Percentiles rank a stretch among this genome's conserved stretches.
Conservation (phyloP, 2,329 filamentous ascomycete genomes). For the Scedosporium minutisporum region DNA sequence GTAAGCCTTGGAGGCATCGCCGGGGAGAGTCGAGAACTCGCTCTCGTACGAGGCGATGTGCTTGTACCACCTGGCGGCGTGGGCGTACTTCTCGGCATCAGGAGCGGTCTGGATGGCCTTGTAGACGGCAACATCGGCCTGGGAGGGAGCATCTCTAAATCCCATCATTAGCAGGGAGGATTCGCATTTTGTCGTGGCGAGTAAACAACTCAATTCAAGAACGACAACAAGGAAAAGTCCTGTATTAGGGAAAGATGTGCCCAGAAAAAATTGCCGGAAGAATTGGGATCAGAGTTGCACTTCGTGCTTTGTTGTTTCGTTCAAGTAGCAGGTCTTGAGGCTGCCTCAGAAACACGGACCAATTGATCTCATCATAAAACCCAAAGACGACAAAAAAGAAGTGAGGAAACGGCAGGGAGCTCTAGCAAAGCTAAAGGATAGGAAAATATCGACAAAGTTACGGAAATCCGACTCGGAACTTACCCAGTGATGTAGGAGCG, state of each 20-base stretch:
- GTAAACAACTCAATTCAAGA: not conserved
- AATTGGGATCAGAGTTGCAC: conserved; percentile 63
- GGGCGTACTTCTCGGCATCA: conserved; percentile 76
- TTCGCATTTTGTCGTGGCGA: not conserved
- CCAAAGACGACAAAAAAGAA: not conserved
- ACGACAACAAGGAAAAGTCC: not conserved
- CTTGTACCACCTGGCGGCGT: conserved; percentile 98
- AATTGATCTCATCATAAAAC: conserved; percentile 66
- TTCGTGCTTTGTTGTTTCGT: conserved; percentile 57
- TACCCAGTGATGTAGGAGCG: conserved; percentile 79
- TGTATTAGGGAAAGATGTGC: not conserved
- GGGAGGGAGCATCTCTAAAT: conserved; percentile 55
- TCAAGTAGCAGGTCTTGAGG: conserved; percentile 84
- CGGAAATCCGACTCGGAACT: conserved; percentile 25
- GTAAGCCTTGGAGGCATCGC: conserved; percentile 82
- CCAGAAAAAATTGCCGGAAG: not conserved
- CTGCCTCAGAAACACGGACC: conserved; percentile 93
- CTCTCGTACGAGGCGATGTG: conserved; percentile 89
- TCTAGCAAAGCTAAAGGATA: conserved; percentile 8
- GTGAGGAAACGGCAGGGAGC: conserved; percentile 5
- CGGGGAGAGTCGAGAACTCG: conserved; percentile 83
- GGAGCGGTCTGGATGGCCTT: conserved; percentile 75
- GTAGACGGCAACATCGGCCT: conserved; percentile 94
- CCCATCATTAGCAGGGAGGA: conserved; percentile 6
- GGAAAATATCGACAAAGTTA: not conserved